Evolutionary conservation across 2,329 filamentous ascomycete species (phyloP), one percentile per base, ranked within the genome.

Genomic region (Talaromyces sp.): DNA sequence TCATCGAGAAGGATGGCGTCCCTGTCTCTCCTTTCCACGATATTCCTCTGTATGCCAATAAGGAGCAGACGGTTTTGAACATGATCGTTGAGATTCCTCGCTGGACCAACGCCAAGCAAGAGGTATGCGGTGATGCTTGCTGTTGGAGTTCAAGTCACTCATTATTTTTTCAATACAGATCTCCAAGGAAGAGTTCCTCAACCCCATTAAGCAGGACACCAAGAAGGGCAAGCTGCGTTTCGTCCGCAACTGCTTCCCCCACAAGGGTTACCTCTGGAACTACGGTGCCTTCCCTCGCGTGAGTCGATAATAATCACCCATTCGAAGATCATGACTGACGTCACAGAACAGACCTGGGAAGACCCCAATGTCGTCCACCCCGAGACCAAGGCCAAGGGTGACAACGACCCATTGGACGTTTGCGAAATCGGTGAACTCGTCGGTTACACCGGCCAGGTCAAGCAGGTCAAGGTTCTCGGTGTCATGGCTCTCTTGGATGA

Each of bases 231-330:
- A 97, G 88, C 93, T 98, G 76, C 92, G 95, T 78, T 99, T 90
- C 80, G 95, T 99, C 80, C 93, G 95, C 84, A 99, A 99, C 90
- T 99, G 95, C 90, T 99, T 99, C 88, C 95, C 95, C 75, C 95
- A 99, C 90, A 98, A 99, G 89, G 95, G 95, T 72, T 99, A 99
- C 84, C 92, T 99, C 75, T 99, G 95, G 95, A 99, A 99, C 89
- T 99, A 99, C 84, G 95, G 95, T 84, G 93, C 93, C 82, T 98
- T 99, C 89, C 95, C 95, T 75, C 92, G 95, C 86, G 92, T 95
- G 86, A 78, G 86, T 75, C 27, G 8, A 56, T 19, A 8, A 3
- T 13, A 41, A 3, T 2, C 9, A 16, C 14, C 9, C 6, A 43
- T 31, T 13, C 43, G 19, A 22, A 58, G n/a, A 35, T 27, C 45